Percentiles rank a stretch among this genome's conserved stretches.
phyloP scores from a whole-genome alignment of 495 filamentous ascomycete genomes.

The Penicillium paradoxum region DNA sequence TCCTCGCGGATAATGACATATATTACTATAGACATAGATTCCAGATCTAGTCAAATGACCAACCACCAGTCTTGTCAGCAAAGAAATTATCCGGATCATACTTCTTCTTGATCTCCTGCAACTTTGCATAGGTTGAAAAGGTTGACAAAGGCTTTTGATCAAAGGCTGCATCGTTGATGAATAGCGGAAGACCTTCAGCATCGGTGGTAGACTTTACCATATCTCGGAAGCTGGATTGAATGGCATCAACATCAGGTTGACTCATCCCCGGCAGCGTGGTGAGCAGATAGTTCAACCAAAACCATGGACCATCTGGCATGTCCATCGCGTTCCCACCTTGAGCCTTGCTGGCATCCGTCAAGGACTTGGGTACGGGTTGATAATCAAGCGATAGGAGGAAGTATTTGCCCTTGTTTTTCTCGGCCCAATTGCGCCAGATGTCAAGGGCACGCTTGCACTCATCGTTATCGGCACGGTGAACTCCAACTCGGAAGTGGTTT shows the following conservation, averaged over 20 bases:
- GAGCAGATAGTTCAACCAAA: conserved; percentile 30
- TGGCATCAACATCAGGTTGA: conserved; percentile 22
- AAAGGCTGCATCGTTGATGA: conserved; percentile 31
- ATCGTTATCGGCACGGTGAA: conserved; percentile 24
- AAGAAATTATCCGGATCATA: conserved; percentile 38
- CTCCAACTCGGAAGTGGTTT: conserved; percentile 34
- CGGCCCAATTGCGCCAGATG: conserved; percentile 26
- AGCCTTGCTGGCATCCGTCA: conserved; percentile 32
- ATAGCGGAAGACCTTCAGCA: conserved; percentile 28
- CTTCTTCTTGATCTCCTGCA: conserved; percentile 31
- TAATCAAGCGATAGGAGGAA: conserved; percentile 27
- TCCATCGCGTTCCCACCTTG: conserved; percentile 36
- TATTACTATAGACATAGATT: no score
- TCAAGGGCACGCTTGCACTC: conserved; percentile 21
- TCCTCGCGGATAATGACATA: no score
- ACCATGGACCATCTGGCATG: conserved; percentile 36
- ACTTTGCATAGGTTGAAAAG: conserved; percentile 23
- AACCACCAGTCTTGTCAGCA: conserved; percentile 29
- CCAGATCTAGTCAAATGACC: conserved; percentile 25
- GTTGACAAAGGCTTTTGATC: conserved; percentile 31
- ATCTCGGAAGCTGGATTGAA: conserved; percentile 29
- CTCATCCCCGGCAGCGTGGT: conserved; percentile 21
- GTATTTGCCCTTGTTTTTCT: conserved; percentile 29
- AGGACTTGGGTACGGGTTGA: conserved; percentile 28
- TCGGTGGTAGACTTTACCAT: conserved; percentile 23